These are phyloP conservation scores for Brassica juncea DNA, from an alignment of 345 rosid species.

Conservation along the genomic window DNA sequence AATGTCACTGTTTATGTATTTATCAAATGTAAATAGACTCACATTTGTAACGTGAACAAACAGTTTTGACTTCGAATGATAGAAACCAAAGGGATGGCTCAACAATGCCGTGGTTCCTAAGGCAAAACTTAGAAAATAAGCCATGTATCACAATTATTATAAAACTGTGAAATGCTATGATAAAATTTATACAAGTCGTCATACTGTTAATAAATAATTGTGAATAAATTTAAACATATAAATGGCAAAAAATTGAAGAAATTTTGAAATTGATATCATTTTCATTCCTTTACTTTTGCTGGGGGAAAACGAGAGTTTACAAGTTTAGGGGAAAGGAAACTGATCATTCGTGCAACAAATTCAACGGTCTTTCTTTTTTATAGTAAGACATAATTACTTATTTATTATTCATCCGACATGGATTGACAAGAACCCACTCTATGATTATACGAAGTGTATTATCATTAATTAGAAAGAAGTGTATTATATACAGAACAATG, in stretches of 20 bases:
- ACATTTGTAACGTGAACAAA: slow-evolving; percentile 8
- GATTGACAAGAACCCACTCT: slow-evolving; percentile 35
- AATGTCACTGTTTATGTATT: slow-evolving; percentile 20
- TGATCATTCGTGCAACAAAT: slow-evolving; percentile 30
- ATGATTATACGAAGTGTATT: slow-evolving; percentile 19
- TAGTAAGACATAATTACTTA: slow-evolving; percentile 19
- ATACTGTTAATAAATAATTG: neutral
- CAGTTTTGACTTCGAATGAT: slow-evolving; percentile 13
- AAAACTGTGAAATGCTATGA: neutral
- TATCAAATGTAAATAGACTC: slow-evolving; percentile 16
- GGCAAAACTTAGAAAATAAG: neutral
- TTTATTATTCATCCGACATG: slow-evolving; percentile 31
- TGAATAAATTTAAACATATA: neutral
- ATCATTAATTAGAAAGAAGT: neutral
- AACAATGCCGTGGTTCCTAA: neutral
- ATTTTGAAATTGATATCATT: neutral
- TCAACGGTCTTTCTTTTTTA: slow-evolving; percentile 31
- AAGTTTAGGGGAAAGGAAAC: slow-evolving; percentile 3
- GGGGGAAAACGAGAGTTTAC: neutral
- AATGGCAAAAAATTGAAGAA: neutral
- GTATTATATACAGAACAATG: neutral
- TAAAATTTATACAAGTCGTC: neutral
- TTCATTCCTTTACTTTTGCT: neutral
- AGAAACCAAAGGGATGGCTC: neutral
- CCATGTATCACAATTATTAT: neutral